Conservation (phyloP, 2,329 filamentous ascomycete species). For the Nigrospora oryzae region DNA sequence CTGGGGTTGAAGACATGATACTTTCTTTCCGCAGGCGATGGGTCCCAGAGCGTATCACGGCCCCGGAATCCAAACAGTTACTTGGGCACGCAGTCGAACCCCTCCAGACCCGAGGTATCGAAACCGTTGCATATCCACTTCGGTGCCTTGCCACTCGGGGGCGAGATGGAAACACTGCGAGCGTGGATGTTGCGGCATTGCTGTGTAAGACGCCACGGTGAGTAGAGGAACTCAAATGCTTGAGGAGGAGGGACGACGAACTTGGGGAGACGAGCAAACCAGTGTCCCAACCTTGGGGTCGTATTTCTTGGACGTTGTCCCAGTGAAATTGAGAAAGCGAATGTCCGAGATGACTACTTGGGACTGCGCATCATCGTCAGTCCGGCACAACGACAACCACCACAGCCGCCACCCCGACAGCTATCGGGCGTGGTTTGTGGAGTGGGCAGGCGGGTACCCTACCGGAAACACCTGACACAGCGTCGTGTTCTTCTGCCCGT, state of each 20-base stretch:
- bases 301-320: slow-evolving; percentile 37
- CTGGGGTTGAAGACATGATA: too few species aligned
- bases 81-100: slow-evolving; percentile 2
- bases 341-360: slow-evolving; percentile 47
- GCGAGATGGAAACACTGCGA: slow-evolving; percentile 2
- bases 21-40: too few species aligned
- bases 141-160: slow-evolving; percentile 1
- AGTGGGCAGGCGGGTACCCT: too few species aligned
- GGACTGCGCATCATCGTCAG: slow-evolving; percentile 6
- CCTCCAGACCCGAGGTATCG: slow-evolving; percentile 1
- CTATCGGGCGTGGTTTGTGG: too few species aligned
- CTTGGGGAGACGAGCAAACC: slow-evolving; percentile 36
- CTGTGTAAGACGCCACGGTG: background rate
- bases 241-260: slow-evolving; percentile 21
- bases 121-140: slow-evolving; percentile 4
- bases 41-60: too few species aligned
- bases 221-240: too few species aligned
- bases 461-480: slow-evolving; percentile 26
- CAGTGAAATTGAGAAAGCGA: slow-evolving; percentile 45
- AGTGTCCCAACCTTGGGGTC: slow-evolving; percentile 35
- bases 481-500: slow-evolving; percentile 33
- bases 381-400: too few species aligned
- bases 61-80: background rate
- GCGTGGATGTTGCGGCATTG: slow-evolving; percentile 4
- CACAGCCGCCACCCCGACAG: too few species aligned